phyloP scores from a whole-genome alignment of 2,329 filamentous ascomycete genomes.

The Berkeleyomyces rouxiae region DNA sequence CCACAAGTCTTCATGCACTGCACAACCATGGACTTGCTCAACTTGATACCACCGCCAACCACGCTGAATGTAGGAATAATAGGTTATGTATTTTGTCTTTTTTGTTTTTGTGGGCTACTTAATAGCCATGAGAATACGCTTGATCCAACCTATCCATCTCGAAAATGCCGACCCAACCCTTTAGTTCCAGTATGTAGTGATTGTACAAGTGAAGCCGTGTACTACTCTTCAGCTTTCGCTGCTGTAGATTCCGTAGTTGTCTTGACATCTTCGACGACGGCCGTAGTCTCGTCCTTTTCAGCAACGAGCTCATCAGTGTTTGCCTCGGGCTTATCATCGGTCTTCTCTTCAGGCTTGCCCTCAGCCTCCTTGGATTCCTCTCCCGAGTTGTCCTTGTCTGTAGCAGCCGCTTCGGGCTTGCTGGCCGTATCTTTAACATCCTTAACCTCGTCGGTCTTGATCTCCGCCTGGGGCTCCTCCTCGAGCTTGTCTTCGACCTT shows the following conservation, averaged over 20 bases:
- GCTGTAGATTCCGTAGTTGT: neutral
- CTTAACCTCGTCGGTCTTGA: neutral
- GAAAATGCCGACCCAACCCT: too few relatives aligned
- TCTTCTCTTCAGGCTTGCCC: conserved; percentile 12
- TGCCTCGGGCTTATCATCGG: neutral
- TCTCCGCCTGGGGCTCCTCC: conserved; percentile 8
- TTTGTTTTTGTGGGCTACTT: too few relatives aligned
- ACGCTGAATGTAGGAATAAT: neutral
- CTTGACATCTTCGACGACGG: neutral
- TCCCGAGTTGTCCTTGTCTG: conserved; percentile 4
- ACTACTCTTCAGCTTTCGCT: neutral
- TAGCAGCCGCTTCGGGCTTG: neutral
- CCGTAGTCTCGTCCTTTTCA: neutral
- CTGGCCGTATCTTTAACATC: neutral
- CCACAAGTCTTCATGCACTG: neutral
- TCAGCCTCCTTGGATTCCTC: conserved; percentile 11
- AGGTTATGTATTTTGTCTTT: too few relatives aligned
- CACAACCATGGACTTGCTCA: neutral
- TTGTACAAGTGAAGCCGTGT: neutral
- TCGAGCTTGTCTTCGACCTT: neutral
- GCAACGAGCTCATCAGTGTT: neutral
- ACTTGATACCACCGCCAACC: neutral
- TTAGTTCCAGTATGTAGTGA: neutral
- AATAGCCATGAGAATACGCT: too few relatives aligned
- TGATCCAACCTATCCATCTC: neutral